phyloP scores from a whole-genome alignment of 1,284 basidiomycete genomes.

The Xanthoconium separans region DNA sequence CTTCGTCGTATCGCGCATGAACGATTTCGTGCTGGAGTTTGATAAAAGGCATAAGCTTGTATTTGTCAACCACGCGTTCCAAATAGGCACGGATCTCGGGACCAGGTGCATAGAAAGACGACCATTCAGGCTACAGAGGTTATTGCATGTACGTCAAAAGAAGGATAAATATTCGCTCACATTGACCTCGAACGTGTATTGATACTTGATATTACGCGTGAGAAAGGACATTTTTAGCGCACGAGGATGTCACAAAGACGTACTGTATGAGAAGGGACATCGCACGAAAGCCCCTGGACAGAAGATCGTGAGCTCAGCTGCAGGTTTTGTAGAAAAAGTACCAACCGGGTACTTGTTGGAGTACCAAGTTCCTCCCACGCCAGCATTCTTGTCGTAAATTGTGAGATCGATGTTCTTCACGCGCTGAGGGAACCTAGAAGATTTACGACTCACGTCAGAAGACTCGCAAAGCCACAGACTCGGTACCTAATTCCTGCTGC shows the following conservation, averaged over 20 bases:
- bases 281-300: constrained; percentile 42
- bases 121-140: constrained; percentile 50
- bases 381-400: constrained; percentile 60
- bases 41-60: constrained; percentile 52
- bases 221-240: neutral
- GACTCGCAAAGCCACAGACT: neutral
- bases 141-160: neutral
- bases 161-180: constrained; percentile 25
- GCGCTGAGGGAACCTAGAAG: constrained; percentile 49
- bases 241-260: constrained; percentile 13
- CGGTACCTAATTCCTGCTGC: constrained; percentile 52
- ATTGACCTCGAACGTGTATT: constrained; percentile 56
- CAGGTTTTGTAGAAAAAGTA: constrained; percentile 1
- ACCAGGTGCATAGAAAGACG: constrained; percentile 57
- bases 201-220: constrained; percentile 43
- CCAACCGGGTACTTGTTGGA: constrained; percentile 38
- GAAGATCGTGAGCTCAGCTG: neutral
- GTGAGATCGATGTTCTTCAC: constrained; percentile 53
- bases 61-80: constrained; percentile 55
- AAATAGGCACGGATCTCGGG: constrained; percentile 57
- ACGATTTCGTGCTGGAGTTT: constrained; percentile 52
- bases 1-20: constrained; percentile 50
- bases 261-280: constrained; percentile 30
- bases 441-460: neutral
- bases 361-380: constrained; percentile 61